Evolutionary conservation across 768 basidiomycete species (phyloP), one percentile per base, ranked within the genome.

Genomic region (Hirschioporus abietinus): DNA sequence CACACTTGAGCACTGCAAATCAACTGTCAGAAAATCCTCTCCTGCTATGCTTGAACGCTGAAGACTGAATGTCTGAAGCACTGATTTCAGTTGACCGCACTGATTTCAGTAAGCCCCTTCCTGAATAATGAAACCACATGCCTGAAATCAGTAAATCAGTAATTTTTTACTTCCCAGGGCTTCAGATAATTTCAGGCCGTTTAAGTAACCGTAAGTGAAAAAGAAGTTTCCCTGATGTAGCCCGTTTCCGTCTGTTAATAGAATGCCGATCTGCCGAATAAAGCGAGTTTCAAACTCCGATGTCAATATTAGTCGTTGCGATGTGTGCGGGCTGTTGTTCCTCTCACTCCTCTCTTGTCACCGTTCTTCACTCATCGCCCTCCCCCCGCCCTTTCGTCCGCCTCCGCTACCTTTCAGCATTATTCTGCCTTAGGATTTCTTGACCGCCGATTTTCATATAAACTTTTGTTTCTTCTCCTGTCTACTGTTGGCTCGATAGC

Each of bases 401-500:
- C 27, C 15, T 24, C 23, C 60, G 24, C 30, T 15, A 17, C 30
- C 23, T 61, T 61, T 61, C 24, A 17, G 23, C 60, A 61, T 12
- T 7, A 3, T 34, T 34, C 9, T 61, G 23, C 23, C 24, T 2
- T 61, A 2, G 42, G 42, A 30, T 30, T 59, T 26, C 58, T 26
- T 59, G 25, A 61, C 12, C 30, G 20, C 2, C 5, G 9, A 1
- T 24, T 34, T 24, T 18, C 23, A 25, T 18, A 61, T 18, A 15
- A 12, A 25, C 18, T 61, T 52, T 52, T 36, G 35, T 20, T 52
- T 52, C 42, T 52, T 52, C 12, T 10, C 42, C 42, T 52, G 42
- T 52, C 42, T 52, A 52, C 42, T 52, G 42, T 52, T 52, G 42
- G 42, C 42, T 52, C 42, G 42, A 52, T 52, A 52, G 42, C 42